Percentiles rank a stretch among this genome's conserved stretches.
Conservation (phyloP, 169 alveolate species). For the Cryptosporidium tyzzeri region DNA sequence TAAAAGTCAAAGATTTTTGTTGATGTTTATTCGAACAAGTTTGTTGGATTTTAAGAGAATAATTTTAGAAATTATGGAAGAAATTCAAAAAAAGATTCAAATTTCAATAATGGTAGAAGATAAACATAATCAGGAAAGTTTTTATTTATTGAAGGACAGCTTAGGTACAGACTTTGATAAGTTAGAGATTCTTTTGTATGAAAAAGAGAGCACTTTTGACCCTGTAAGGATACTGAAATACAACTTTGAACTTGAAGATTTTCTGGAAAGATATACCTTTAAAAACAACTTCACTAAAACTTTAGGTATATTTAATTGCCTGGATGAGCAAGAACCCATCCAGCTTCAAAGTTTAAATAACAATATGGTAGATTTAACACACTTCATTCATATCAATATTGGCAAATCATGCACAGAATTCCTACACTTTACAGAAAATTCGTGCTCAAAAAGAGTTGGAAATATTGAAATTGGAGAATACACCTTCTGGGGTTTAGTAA, state of each 20-base stretch:
- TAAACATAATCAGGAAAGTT: background rate
- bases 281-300: constrained; percentile 3
- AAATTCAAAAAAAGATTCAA: background rate
- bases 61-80: background rate
- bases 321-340: constrained; percentile 15
- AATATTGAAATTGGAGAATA: constrained; percentile 49
- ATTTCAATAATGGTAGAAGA: background rate
- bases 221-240: background rate
- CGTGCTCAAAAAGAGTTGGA: constrained; percentile 11
- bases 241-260: constrained; percentile 32
- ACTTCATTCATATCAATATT: constrained; percentile 20
- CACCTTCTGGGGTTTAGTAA: constrained; percentile 40
- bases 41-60: background rate
- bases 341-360: background rate
- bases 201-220: background rate
- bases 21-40: constrained; percentile 16
- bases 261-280: constrained; percentile 6
- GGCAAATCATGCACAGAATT: constrained; percentile 27
- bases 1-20: background rate
- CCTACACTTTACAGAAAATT: constrained; percentile 4
- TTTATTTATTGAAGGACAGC: background rate
- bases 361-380: background rate
- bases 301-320: constrained; percentile 23
- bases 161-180: background rate
- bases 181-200: background rate